A percentile compares a stretch with the other conserved stretches of the same genome.
phyloP scores from a whole-genome alignment of 768 basidiomycete genomes.

The Phylloporus scabripes region DNA sequence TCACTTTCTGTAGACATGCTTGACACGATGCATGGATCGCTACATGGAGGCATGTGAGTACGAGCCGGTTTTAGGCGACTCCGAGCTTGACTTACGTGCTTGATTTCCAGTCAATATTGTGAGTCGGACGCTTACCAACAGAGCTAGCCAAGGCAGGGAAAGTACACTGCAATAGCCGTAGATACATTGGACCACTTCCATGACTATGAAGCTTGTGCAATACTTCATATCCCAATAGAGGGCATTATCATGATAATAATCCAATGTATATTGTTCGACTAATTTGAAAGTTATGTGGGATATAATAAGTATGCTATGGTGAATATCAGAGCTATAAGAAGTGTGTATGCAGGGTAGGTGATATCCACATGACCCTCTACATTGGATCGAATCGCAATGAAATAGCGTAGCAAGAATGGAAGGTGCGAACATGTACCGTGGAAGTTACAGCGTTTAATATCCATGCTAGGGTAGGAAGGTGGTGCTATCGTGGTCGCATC shows the following conservation, averaged over 20 bases:
- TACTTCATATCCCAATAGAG: conserved; percentile 2
- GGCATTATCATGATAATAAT: conserved; percentile 2
- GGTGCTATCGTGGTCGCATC: conserved; percentile 6
- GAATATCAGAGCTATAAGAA: conserved; percentile 13
- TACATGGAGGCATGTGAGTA: conserved; percentile 82
- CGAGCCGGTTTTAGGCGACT: not conserved
- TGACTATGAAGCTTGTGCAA: not conserved
- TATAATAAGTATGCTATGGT: conserved; percentile 12
- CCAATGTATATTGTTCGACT: conserved; percentile 15
- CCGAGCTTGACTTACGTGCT: conserved; percentile 4
- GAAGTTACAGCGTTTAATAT: conserved; percentile 10
- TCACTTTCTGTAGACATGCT: conserved; percentile 50
- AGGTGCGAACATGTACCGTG: conserved; percentile 16
- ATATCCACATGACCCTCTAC: conserved; percentile 9
- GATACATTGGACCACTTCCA: not conserved
- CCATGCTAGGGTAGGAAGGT: conserved; percentile 1
- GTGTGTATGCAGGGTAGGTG: conserved; percentile 12
- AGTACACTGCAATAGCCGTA: conserved; percentile 7
- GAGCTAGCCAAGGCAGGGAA: conserved; percentile 36
- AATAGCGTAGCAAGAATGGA: not conserved
- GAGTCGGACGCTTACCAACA: conserved; percentile 58
- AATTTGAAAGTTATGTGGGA: not conserved
- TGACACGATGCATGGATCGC: conserved; percentile 70
- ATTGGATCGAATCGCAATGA: conserved; percentile 10
- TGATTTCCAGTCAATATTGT: conserved; percentile 65